phyloP scores from a whole-genome alignment of 1,139 yeast species.

The Suhomyces coccinellae region DNA sequence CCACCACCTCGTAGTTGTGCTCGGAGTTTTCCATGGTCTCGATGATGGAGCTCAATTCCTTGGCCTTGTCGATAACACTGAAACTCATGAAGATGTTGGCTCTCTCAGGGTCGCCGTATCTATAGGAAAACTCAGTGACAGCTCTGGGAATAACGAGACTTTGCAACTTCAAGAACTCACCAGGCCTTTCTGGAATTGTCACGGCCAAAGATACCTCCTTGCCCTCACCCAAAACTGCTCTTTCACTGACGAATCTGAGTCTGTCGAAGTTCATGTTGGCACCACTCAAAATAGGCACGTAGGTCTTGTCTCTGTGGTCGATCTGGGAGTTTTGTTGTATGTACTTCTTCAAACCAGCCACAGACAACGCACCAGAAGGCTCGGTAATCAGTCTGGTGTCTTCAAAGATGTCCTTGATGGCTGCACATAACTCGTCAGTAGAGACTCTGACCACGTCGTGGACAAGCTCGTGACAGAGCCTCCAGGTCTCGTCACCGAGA shows the following conservation, averaged over 20 bases:
- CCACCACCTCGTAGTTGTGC: slow-evolving; percentile 64
- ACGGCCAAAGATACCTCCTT: slow-evolving; percentile 90
- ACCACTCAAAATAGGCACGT: slow-evolving; percentile 86
- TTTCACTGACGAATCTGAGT: slow-evolving; percentile 92
- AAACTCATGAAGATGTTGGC: slow-evolving; percentile 90
- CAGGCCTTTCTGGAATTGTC: slow-evolving; percentile 89
- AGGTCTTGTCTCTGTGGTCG: slow-evolving; percentile 71
- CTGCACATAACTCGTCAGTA: slow-evolving; percentile 97
- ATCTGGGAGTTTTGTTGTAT: slow-evolving; percentile 63
- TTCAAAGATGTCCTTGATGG: slow-evolving; percentile 92
- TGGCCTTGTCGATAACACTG: slow-evolving; percentile 71
- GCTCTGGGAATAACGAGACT: slow-evolving; percentile 78
- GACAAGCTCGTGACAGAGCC: slow-evolving; percentile 72
- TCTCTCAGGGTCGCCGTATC: slow-evolving; percentile 54
- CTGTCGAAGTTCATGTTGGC: slow-evolving; percentile 99
- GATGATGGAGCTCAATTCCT: slow-evolving; percentile 47
- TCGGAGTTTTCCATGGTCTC: slow-evolving; percentile 38
- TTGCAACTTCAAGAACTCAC: slow-evolving; percentile 79
- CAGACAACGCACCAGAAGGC: slow-evolving; percentile 95
- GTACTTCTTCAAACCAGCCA: slow-evolving; percentile 91
- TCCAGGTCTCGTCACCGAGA: slow-evolving; percentile 88
- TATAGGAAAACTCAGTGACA: slow-evolving; percentile 90
- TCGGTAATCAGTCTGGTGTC: slow-evolving; percentile 94
- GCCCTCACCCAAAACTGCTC: slow-evolving; percentile 97
- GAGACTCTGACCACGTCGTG: slow-evolving; percentile 86